Base-by-base conservation (phyloP, 495 filamentous ascomycete genomes). In the Penicillium antarcticum region DNA sequence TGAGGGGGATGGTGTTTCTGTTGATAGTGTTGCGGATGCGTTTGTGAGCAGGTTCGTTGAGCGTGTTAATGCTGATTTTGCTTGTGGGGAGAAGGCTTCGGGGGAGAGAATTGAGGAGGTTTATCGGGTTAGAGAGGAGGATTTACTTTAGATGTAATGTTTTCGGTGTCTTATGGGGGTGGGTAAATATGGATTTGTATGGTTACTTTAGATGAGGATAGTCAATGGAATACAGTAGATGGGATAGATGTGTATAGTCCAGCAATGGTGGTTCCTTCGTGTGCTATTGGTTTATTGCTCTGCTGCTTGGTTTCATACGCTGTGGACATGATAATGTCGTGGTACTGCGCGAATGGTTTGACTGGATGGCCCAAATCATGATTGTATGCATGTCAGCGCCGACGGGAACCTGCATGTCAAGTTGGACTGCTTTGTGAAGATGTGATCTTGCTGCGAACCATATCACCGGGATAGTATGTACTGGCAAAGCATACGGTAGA, bases 41-140 rank as follows among this genome's bases (percentile, higher is more conserved):
- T 77, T 77, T 66, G 72, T 75, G 46, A 55, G 60, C 36, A 45
- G 58, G 10, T 77, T 77, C 68, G 71, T 74, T 18, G 36, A 42
- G 23, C 52, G 73, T 52, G 48, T 77, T 11, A 71, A 74, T 69
- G 29, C 24, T 13, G 70, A 75, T 67, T 75, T 72, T 63, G 64
- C 72, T 18, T 67, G 65, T 60, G 60, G 53, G 24, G 55, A 55
- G 5, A 54, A 49, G 21, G 53, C 32, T 9, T 45, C 24, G 18
- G 64, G 69, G 38, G 72, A 74, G 63, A 64, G 53, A 57, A 70
- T 77, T 56, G 67, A 77, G 24, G 63, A 63, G 59, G 68, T 77
- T 14, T 75, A 75, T 63, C 40, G 34, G n/a, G 60, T 74, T 51
- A 38, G 17, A 1, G 63, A 70, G 48, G 57, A 66, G 52, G 73